phyloP scores from a whole-genome alignment of 1,139 yeast species.

The Yamadazyma diospyri region DNA sequence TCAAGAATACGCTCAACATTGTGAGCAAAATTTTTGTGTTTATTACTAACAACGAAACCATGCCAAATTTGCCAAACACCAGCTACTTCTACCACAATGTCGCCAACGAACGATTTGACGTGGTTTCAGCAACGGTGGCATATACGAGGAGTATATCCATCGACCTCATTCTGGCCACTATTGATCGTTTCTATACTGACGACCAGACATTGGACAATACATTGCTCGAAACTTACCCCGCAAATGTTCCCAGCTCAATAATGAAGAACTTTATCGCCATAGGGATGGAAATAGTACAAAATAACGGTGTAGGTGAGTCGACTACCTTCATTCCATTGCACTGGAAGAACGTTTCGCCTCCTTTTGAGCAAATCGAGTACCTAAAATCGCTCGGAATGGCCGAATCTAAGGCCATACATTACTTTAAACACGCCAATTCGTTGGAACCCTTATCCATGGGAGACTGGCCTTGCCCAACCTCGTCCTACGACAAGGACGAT shows the following conservation, averaged over 20 bases:
- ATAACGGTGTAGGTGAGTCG: slow-evolving; percentile 6
- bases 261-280: slow-evolving; percentile 37
- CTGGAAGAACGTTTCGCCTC: slow-evolving; percentile 48
- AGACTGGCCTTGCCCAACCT: slow-evolving; percentile 19
- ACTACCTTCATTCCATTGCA: slow-evolving; percentile 36
- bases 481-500: slow-evolving; percentile 9
- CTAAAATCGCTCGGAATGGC: slow-evolving; percentile 44
- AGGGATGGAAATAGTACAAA: slow-evolving; percentile 16
- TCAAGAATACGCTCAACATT: slow-evolving; percentile 39
- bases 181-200: slow-evolving; percentile 4
- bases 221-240: slow-evolving; percentile 5
- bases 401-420: slow-evolving; percentile 35
- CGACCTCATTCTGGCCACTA: slow-evolving; percentile 25
- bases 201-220: background rate
- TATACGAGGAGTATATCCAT: slow-evolving; percentile 40
- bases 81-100: slow-evolving; percentile 24
- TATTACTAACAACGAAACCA: slow-evolving; percentile 26
- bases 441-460: slow-evolving; percentile 18
- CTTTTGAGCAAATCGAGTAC: slow-evolving; percentile 48
- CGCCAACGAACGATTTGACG: slow-evolving; percentile 7
- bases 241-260: slow-evolving; percentile 25
- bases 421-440: slow-evolving; percentile 27
- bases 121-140: slow-evolving; percentile 32
- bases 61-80: slow-evolving; percentile 23
- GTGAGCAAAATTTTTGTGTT: slow-evolving; percentile 39